These are phyloP conservation scores for Areca catechu DNA, from an alignment of 176 grass and related monocot genomes.

Conservation along the genomic window DNA sequence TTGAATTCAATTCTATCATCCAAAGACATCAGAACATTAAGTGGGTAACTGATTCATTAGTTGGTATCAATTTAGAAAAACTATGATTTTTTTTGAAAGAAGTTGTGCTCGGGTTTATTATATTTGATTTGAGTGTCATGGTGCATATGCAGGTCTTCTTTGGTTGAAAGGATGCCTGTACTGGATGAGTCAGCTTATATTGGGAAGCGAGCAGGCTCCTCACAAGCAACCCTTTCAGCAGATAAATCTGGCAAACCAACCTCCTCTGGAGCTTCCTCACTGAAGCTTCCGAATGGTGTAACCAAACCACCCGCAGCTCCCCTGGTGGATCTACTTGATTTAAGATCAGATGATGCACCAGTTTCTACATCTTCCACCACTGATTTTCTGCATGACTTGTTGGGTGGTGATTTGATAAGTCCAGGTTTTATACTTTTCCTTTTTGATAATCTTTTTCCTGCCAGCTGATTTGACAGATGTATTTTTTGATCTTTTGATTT, in stretches of 20 bases:
- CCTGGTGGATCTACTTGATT: constrained; percentile 88
- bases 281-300: constrained; percentile 87
- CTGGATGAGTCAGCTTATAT: constrained; percentile 82
- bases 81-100: not conserved
- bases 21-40: constrained; percentile 86
- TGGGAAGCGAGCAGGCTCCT: constrained; percentile 47
- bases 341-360: constrained; percentile 66
- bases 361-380: constrained; percentile 35
- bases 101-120: constrained; percentile 10
- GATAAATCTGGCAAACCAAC: constrained; percentile 37
- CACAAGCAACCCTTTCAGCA: constrained; percentile 38
- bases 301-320: constrained; percentile 59
- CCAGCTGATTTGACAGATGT: constrained; percentile 1
- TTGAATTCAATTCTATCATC: constrained; percentile 96
- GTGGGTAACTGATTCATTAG: constrained; percentile 29
- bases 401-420: constrained; percentile 61
- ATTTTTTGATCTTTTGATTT: no score
- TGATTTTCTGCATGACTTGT: constrained; percentile 77
- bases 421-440: constrained; percentile 39
- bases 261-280: constrained; percentile 30
- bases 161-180: constrained; percentile 96
- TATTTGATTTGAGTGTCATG: constrained; percentile 8
- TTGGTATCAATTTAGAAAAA: no score
- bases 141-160: constrained; percentile 64
- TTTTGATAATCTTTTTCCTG: not conserved